These are phyloP conservation scores for Myxozyma vanderwaltii DNA, from an alignment of 805 yeast genomes.

Conservation along the genomic window DNA sequence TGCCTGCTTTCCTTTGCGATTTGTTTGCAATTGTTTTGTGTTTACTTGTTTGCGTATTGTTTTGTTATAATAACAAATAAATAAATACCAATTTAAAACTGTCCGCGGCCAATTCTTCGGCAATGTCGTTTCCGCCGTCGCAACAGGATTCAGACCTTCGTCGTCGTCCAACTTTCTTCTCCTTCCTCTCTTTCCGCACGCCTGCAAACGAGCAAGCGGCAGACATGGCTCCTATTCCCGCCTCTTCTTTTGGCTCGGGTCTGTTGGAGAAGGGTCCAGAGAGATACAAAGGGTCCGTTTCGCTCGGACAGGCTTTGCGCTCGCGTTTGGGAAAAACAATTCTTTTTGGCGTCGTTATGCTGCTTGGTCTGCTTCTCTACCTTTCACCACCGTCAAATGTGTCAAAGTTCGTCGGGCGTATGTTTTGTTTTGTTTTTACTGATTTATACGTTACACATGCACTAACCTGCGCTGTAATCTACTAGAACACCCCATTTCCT, in stretches of 20 bases:
- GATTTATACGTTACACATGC: too few species aligned
- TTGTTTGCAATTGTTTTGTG: too few species aligned
- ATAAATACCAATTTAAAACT: background rate
- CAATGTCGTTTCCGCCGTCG: constrained; percentile 23
- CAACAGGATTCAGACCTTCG: constrained; percentile 18
- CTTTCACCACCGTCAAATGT: constrained; percentile 19
- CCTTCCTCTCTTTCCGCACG: constrained; percentile 31
- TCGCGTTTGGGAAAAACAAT: constrained; percentile 29
- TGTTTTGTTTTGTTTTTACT: background rate
- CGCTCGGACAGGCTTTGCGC: constrained; percentile 26
- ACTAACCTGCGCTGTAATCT: background rate
- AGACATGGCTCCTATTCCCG: background rate
- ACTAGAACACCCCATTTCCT: background rate
- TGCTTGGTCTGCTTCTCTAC: constrained; percentile 12
- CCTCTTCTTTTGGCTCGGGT: constrained; percentile 8
- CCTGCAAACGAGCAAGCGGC: background rate
- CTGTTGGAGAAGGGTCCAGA: constrained; percentile 23
- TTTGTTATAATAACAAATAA: too few species aligned
- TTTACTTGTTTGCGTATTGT: background rate
- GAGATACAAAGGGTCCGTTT: constrained; percentile 3
- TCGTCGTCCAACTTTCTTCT: constrained; percentile 31
- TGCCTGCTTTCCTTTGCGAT: background rate
- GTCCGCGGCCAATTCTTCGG: constrained; percentile 17
- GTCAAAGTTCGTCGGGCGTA: constrained; percentile 23
- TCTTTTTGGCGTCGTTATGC: constrained; percentile 6